Evolutionary conservation across 2,329 filamentous ascomycete species (phyloP).

Genomic region (Aspergillus sp.): DNA sequence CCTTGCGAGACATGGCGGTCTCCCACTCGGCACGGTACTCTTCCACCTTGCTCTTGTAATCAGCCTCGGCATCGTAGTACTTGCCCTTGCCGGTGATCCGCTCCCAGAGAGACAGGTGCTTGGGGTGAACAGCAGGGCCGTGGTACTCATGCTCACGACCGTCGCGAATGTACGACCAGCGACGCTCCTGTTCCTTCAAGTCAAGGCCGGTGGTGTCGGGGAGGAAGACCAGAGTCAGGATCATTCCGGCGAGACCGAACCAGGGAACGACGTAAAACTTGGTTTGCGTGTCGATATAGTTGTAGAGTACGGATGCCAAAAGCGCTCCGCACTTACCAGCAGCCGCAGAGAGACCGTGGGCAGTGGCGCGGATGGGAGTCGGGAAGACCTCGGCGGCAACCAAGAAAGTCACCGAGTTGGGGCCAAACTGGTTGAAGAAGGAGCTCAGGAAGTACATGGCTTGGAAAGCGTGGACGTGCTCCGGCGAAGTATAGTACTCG

Average conservation of each 20-base stretch:
- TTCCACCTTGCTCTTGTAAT: constrained; percentile 79
- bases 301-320: constrained; percentile 84
- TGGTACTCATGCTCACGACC: constrained; percentile 82
- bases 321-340: constrained; percentile 86
- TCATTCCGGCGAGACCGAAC: constrained; percentile 85
- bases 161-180: constrained; percentile 82
- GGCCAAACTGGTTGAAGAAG: constrained; percentile 99
- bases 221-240: constrained; percentile 81
- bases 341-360: constrained; percentile 92
- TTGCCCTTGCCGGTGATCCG: constrained; percentile 74
- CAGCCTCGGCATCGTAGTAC: constrained; percentile 76
- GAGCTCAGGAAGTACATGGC: constrained; percentile 97
- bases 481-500: constrained; percentile 71
- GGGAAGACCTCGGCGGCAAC: constrained; percentile 96
- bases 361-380: constrained; percentile 86
- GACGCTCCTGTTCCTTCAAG: constrained; percentile 93
- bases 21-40: constrained; percentile 71
- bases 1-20: constrained; percentile 46
- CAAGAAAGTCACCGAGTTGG: constrained; percentile 94
- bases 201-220: constrained; percentile 97
- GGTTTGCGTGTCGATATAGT: constrained; percentile 81
- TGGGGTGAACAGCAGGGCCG: constrained; percentile 85
- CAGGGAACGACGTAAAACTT: constrained; percentile 94
- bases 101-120: constrained; percentile 88
- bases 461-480: constrained; percentile 84